Evolutionary conservation across 257 asterid species (phyloP).

Genomic region (Scutellaria galericulata): DNA sequence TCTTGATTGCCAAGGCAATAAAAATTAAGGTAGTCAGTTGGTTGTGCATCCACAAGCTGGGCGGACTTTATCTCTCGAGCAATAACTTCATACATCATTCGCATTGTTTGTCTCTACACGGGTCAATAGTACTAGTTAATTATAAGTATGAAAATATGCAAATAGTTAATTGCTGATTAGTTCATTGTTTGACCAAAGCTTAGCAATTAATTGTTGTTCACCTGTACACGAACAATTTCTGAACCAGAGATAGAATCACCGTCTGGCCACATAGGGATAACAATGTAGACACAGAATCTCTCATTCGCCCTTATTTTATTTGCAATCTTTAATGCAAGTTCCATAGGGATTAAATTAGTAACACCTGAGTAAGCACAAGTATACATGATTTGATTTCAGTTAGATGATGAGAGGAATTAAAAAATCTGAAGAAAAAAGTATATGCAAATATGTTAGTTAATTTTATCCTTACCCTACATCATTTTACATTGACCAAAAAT

Average conservation of each 20-base stretch:
- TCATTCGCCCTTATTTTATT: constrained; percentile 37
- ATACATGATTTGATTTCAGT: background rate
- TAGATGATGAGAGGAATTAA: background rate
- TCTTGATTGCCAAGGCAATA: constrained; percentile 50
- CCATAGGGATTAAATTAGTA: constrained; percentile 42
- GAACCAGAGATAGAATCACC: constrained; percentile 29
- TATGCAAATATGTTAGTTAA: no score
- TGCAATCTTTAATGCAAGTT: constrained; percentile 39
- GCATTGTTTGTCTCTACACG: constrained; percentile 50
- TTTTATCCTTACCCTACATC: no score
- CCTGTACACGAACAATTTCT: constrained; percentile 47
- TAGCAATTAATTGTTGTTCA: background rate
- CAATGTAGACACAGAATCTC: constrained; percentile 40
- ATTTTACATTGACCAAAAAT: no score
- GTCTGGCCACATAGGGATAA: constrained; percentile 54
- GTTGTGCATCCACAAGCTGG: constrained; percentile 33
- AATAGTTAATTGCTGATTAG: no score
- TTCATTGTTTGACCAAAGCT: no score
- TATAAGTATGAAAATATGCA: background rate
- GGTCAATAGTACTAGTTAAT: background rate
- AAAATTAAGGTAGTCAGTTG: constrained; percentile 45
- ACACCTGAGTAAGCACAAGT: constrained; percentile 31
- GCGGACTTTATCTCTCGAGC: constrained; percentile 35
- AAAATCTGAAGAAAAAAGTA: background rate
- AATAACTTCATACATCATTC: constrained; percentile 46